phyloP scores from a whole-genome alignment of 148 eudicot genomes.

The Amaranthus hypochondriacus region DNA sequence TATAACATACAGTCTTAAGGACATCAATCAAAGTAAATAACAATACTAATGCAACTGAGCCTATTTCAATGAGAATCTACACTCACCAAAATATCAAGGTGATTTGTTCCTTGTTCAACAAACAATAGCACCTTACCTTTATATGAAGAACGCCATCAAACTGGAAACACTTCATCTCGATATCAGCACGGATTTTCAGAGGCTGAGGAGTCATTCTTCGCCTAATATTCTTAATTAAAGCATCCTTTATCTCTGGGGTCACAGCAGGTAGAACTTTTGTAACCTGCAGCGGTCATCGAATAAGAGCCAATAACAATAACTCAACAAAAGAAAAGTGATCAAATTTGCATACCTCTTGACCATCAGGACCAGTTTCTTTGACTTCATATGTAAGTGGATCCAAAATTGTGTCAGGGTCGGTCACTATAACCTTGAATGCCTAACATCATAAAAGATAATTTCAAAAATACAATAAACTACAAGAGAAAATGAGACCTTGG shows the following conservation, averaged over 20 bases:
- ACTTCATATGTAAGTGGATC: conserved; percentile 82
- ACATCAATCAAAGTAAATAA: not conserved
- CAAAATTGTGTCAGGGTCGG: conserved; percentile 83
- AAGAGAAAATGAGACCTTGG: not conserved
- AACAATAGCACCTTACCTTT: conserved; percentile 47
- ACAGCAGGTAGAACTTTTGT: conserved; percentile 79
- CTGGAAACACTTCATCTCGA: conserved; percentile 95
- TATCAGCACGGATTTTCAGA: conserved; percentile 91
- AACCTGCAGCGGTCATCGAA: conserved; percentile 40
- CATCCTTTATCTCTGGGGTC: conserved; percentile 84
- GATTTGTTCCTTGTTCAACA: not conserved
- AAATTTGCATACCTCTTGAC: conserved; percentile 59
- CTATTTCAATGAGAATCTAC: not conserved
- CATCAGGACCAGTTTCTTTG: conserved; percentile 81
- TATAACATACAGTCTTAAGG: too few species aligned
- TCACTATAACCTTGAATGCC: conserved; percentile 83
- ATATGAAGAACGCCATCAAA: conserved; percentile 97
- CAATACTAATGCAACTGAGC: not conserved
- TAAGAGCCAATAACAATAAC: not conserved
- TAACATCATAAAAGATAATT: conserved; percentile 10
- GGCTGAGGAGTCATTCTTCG: conserved; percentile 99
- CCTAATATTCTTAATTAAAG: conserved; percentile 66
- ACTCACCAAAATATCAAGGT: not conserved
- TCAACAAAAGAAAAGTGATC: not conserved
- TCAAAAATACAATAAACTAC: not conserved